phyloP scores from a whole-genome alignment of 306 rosid species.

The Rubus idaeus region DNA sequence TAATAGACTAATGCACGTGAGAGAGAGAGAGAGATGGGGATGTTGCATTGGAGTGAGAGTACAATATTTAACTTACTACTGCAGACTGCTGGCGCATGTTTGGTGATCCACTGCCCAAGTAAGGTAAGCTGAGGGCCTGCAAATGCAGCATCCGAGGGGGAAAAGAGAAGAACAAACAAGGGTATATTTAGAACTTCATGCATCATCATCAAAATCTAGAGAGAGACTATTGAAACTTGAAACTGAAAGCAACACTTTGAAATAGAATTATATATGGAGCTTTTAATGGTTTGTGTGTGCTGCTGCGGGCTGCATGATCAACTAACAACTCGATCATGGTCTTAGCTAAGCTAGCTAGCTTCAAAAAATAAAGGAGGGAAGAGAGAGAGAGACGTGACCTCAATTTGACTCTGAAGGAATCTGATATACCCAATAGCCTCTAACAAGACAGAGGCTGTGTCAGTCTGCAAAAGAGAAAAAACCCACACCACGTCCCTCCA shows the following conservation, averaged over 20 bases:
- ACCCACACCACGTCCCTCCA: constrained; percentile 47
- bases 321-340: constrained; percentile 34
- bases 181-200: constrained; percentile 34
- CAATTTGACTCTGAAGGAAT: constrained; percentile 99
- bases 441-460: constrained; percentile 99
- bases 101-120: constrained; percentile 69
- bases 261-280: constrained; percentile 25
- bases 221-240: constrained; percentile 10
- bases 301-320: too few relatives aligned
- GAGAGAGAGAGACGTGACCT: constrained; percentile 61
- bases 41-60: constrained; percentile 38
- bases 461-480: constrained; percentile 87
- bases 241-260: constrained; percentile 23
- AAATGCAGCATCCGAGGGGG: constrained; percentile 25
- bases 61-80: constrained; percentile 58
- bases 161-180: not conserved
- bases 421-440: constrained; percentile 98
- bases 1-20: constrained; percentile 16
- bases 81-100: constrained; percentile 55
- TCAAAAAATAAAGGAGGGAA: constrained; percentile 26
- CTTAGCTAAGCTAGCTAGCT: not conserved
- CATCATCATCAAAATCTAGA: not conserved
- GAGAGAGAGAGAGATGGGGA: constrained; percentile 29
- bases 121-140: constrained; percentile 95
- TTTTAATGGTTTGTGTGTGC: constrained; percentile 40